A percentile compares a stretch with the other conserved stretches of the same genome.
Conservation (phyloP, 805 yeast genomes). For the Yamadazyma olivae region DNA sequence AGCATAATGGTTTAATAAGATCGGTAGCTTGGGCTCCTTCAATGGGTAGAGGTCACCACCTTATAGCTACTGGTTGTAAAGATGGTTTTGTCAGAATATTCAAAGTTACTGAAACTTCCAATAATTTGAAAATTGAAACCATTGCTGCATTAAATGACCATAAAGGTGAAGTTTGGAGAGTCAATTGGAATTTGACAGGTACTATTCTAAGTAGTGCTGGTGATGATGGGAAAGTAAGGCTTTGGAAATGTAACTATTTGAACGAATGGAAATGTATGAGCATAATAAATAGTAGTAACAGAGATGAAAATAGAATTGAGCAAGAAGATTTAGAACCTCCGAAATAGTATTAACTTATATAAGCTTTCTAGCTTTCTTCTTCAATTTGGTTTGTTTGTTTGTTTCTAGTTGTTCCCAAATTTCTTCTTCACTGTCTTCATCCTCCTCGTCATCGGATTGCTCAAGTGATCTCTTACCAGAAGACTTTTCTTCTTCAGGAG, state of each 20-base stretch:
- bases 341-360: conserved; percentile 1
- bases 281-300: conserved; percentile 40
- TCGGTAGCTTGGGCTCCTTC: conserved; percentile 96
- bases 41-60: conserved; percentile 84
- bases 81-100: conserved; percentile 90
- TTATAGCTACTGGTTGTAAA: conserved; percentile 92
- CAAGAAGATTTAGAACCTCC: conserved; percentile 12
- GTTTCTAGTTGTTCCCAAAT: conserved; percentile 37
- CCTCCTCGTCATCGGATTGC: conserved; percentile 20
- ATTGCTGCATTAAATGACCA: conserved; percentile 73
- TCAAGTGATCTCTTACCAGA: conserved; percentile 4
- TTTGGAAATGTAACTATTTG: conserved; percentile 87
- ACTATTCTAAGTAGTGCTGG: conserved; percentile 91
- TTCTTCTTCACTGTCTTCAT: conserved; percentile 30
- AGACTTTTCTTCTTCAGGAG: conserved; percentile 2
- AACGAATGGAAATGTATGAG: conserved; percentile 92
- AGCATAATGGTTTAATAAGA: conserved; percentile 82
- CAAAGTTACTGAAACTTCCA: conserved; percentile 54
- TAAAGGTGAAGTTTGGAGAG: conserved; percentile 91
- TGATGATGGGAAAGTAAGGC: conserved; percentile 86
- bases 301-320: conserved; percentile 19
- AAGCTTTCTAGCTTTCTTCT: conserved; percentile 23
- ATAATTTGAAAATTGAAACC: conserved; percentile 48
- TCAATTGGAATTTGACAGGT: conserved; percentile 92
- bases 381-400: conserved; percentile 7